These are phyloP conservation scores for Micromonas pusilla DNA, from an alignment of 139 green algal species.

Conservation along the genomic window DNA sequence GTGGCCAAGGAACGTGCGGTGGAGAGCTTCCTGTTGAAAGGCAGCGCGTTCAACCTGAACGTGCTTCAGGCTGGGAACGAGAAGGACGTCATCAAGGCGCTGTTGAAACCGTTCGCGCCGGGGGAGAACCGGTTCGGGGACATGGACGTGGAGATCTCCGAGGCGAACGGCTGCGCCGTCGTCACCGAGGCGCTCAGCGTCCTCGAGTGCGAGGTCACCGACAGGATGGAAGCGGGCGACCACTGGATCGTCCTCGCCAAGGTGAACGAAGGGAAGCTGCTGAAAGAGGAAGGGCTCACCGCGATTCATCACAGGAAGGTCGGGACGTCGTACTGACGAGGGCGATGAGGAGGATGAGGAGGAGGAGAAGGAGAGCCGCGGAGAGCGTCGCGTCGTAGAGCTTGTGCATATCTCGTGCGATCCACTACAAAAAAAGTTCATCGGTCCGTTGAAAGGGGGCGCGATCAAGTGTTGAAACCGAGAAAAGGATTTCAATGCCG, in stretches of 20 bases:
- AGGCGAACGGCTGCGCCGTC: constrained; percentile 45
- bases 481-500: too few relatives aligned
- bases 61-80: constrained; percentile 52
- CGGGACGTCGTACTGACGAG: constrained; percentile 68
- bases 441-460: too few relatives aligned
- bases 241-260: constrained; percentile 72
- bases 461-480: too few relatives aligned
- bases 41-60: constrained; percentile 72
- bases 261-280: constrained; percentile 64
- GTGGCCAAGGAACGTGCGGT: constrained; percentile 90
- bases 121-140: constrained; percentile 75
- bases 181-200: constrained; percentile 48
- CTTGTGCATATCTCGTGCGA: too few relatives aligned
- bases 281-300: constrained; percentile 49
- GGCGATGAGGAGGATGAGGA: too few relatives aligned
- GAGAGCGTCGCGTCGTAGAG: not conserved
- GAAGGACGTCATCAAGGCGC: constrained; percentile 52
- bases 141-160: constrained; percentile 43
- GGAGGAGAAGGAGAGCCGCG: too few relatives aligned
- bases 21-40: constrained; percentile 68
- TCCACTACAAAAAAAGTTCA: too few relatives aligned
- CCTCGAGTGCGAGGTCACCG: constrained; percentile 57
- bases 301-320: constrained; percentile 82
- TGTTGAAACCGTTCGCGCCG: constrained; percentile 74
- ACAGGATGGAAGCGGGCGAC: constrained; percentile 74